Conservation (phyloP, 2,329 filamentous ascomycete genomes). For the Penicillium sp. region DNA sequence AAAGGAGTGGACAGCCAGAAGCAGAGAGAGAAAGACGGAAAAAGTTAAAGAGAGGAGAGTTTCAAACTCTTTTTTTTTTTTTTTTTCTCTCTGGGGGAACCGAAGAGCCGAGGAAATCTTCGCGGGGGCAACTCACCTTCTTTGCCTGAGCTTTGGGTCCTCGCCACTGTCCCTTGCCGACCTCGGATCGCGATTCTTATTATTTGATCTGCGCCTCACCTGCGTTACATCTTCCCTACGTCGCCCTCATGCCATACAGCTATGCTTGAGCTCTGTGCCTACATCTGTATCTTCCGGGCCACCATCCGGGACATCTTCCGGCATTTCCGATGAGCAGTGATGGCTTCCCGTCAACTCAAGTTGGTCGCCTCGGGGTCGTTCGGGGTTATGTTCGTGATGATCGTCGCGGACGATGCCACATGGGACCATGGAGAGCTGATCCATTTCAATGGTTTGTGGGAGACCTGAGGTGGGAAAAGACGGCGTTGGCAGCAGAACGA, state of each 20-base stretch:
- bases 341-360: constrained; percentile 10
- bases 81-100: neutral
- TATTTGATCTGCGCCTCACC: neutral
- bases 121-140: neutral
- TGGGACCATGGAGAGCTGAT: neutral
- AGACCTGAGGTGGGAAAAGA: neutral
- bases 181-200: neutral
- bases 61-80: neutral
- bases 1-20: neutral
- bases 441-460: constrained; percentile 5
- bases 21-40: neutral
- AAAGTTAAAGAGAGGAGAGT: neutral
- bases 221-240: constrained; percentile 6
- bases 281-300: constrained; percentile 5
- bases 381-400: constrained; percentile 4
- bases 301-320: neutral
- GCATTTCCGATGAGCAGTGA: constrained; percentile 2
- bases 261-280: constrained; percentile 6
- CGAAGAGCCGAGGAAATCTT: neutral
- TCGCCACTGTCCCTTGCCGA: neutral
- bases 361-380: constrained; percentile 1
- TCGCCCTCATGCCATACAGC: neutral
- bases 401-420: constrained; percentile 6
- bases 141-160: neutral
- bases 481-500: neutral